Evolutionary conservation across 257 asterid genomes (phyloP).

Genomic region (Mentha longifolia): DNA sequence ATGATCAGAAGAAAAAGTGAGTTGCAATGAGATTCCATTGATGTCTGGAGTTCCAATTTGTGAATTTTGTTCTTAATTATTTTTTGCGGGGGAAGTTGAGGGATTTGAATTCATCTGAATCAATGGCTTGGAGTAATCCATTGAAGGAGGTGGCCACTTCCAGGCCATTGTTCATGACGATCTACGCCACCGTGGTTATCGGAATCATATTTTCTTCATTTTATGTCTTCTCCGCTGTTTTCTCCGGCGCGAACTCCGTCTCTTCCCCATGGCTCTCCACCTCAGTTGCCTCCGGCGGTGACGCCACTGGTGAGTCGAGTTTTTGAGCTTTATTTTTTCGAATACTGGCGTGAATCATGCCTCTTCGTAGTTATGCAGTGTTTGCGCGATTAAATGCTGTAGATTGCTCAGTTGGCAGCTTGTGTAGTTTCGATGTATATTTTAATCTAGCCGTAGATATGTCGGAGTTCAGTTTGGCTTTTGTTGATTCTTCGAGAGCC

Average conservation of each 20-base stretch:
- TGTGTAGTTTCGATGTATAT: neutral
- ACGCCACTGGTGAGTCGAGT: slow-evolving; percentile 27
- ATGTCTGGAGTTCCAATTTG: slow-evolving; percentile 16
- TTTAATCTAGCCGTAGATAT: slow-evolving; percentile 19
- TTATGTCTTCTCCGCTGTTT: slow-evolving; percentile 87
- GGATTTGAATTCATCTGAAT: neutral
- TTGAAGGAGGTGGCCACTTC: slow-evolving; percentile 72
- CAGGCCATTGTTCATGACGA: slow-evolving; percentile 85
- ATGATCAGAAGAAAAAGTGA: slow-evolving; percentile 25
- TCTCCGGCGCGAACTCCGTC: slow-evolving; percentile 54
- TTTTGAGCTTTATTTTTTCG: neutral
- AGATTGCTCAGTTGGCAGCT: slow-evolving; percentile 6
- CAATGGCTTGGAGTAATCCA: slow-evolving; percentile 54
- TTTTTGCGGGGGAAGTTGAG: neutral
- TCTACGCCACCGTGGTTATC: slow-evolving; percentile 73
- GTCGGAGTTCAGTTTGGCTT: slow-evolving; percentile 16
- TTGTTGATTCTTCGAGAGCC: neutral
- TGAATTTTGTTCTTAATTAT: neutral
- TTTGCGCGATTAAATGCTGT: slow-evolving; percentile 23
- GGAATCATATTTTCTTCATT: slow-evolving; percentile 78
- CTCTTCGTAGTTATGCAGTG: neutral
- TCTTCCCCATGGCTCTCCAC: slow-evolving; percentile 48
- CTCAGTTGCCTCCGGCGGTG: slow-evolving; percentile 41
- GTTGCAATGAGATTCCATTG: slow-evolving; percentile 21
- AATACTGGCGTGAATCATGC: neutral